Conservation (phyloP, 192 early-diverging fungal species). For the Coemansia sp. region DNA sequence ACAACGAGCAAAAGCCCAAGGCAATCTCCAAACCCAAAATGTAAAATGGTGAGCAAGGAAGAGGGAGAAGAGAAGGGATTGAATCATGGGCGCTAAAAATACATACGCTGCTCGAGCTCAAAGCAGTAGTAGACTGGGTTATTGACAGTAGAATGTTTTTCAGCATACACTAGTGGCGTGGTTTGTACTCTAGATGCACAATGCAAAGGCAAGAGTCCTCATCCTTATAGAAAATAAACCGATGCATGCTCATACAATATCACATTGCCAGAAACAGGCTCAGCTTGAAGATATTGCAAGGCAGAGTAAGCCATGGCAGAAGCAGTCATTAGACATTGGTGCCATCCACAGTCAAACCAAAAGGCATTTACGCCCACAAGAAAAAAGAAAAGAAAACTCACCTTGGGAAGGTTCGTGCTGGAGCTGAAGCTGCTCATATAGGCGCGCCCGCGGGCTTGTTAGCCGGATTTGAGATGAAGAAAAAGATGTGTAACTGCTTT, state of each 20-base stretch:
- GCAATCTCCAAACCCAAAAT: background rate
- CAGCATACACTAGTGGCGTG: background rate
- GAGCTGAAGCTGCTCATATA: conserved; percentile 21
- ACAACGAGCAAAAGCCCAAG: background rate
- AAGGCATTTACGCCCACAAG: background rate
- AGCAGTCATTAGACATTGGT: background rate
- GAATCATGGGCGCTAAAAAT: conserved; percentile 2
- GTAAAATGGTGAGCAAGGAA: background rate
- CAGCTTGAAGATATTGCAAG: background rate
- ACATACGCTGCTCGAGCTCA: background rate
- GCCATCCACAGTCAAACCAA: background rate
- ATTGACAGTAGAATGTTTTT: background rate
- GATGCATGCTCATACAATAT: too few species aligned
- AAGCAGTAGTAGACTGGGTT: too few species aligned
- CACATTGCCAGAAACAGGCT: too few species aligned
- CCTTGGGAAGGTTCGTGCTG: conserved; percentile 23
- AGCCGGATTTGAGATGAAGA: conserved; percentile 42
- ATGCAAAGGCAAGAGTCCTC: too few species aligned
- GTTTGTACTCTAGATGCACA: too few species aligned
- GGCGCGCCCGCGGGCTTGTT: conserved; percentile 38
- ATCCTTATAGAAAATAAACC: too few species aligned
- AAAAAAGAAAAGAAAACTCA: conserved; percentile 19
- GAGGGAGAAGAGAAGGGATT: background rate
- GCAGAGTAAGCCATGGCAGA: background rate
- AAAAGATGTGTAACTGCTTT: conserved; percentile 10